Evolutionary conservation across 208 protist species (phyloP).

Genomic region (Crithidia sp.): DNA sequence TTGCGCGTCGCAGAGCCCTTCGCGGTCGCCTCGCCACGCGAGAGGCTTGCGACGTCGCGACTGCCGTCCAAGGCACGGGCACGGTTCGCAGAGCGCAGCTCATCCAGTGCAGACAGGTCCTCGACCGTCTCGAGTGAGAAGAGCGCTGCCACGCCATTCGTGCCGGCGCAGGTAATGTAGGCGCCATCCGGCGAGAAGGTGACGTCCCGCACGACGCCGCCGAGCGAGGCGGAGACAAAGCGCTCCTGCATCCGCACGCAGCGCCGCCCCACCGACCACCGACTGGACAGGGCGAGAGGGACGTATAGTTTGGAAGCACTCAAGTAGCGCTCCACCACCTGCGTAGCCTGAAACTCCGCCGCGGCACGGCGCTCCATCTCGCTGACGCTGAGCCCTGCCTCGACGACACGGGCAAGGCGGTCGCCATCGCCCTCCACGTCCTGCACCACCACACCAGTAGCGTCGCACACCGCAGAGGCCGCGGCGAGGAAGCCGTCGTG

Average conservation of each 20-base stretch:
- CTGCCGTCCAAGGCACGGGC: constrained; percentile 46
- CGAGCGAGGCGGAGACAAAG: constrained; percentile 73
- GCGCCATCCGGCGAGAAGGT: constrained; percentile 75
- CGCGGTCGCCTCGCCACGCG: constrained; percentile 15
- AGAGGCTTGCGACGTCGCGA: constrained; percentile 13
- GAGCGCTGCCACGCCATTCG: constrained; percentile 69
- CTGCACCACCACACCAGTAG: constrained; percentile 66
- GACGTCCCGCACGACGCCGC: constrained; percentile 67
- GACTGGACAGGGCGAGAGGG: constrained; percentile 59
- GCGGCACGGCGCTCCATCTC: constrained; percentile 41
- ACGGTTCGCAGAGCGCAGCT: constrained; percentile 67
- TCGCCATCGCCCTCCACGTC: constrained; percentile 53
- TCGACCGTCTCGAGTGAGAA: constrained; percentile 79
- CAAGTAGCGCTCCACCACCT: constrained; percentile 83
- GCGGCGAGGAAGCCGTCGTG: constrained; percentile 81
- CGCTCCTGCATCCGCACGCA: constrained; percentile 67
- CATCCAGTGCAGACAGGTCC: constrained; percentile 65
- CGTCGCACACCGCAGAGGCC: constrained; percentile 73
- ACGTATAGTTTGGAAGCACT: constrained; percentile 78
- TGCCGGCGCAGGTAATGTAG: constrained; percentile 65
- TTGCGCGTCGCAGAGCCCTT: constrained; percentile 43
- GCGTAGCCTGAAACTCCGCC: constrained; percentile 37
- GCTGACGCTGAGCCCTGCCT: constrained; percentile 53
- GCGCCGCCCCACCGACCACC: constrained; percentile 53
- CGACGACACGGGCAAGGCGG: constrained; percentile 51